These are phyloP conservation scores for Trichophyton simii DNA, from an alignment of 2,329 filamentous ascomycete genomes.

Conservation along the genomic window DNA sequence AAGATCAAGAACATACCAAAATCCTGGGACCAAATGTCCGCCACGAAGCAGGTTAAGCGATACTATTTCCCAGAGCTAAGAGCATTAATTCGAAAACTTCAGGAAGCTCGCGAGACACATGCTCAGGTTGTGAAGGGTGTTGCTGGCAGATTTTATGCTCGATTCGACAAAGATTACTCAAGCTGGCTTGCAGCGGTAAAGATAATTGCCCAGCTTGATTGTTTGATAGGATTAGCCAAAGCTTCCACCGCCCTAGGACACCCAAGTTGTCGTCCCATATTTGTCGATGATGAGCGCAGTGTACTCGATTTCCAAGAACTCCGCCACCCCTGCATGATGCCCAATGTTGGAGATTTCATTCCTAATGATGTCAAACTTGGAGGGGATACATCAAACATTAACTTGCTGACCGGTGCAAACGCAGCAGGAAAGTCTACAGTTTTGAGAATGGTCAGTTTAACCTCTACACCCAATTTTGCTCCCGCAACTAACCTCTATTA, in stretches of 20 bases:
- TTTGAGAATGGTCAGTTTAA: slow-evolving; percentile 64
- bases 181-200: slow-evolving; percentile 83
- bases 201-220: slow-evolving; percentile 85
- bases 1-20: slow-evolving; percentile 75
- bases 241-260: slow-evolving; percentile 72
- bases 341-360: slow-evolving; percentile 84
- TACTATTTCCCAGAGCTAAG: slow-evolving; percentile 86
- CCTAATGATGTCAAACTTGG: slow-evolving; percentile 87
- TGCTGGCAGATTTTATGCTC: slow-evolving; percentile 65
- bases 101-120: slow-evolving; percentile 90
- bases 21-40: slow-evolving; percentile 91
- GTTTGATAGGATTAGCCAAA: slow-evolving; percentile 82
- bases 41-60: slow-evolving; percentile 76
- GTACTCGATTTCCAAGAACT: slow-evolving; percentile 86
- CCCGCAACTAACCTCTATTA: slow-evolving; percentile 23
- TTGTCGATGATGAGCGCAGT: slow-evolving; percentile 72
- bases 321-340: slow-evolving; percentile 87
- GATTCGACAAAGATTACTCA: slow-evolving; percentile 77
- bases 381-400: slow-evolving; percentile 69
- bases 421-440: slow-evolving; percentile 96
- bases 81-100: slow-evolving; percentile 68
- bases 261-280: slow-evolving; percentile 78
- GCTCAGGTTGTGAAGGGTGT: slow-evolving; percentile 83
- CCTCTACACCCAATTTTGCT: not conserved
- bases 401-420: slow-evolving; percentile 86